Base-by-base conservation (phyloP, 768 basidiomycete species). In the Lentinus brumalis region DNA sequence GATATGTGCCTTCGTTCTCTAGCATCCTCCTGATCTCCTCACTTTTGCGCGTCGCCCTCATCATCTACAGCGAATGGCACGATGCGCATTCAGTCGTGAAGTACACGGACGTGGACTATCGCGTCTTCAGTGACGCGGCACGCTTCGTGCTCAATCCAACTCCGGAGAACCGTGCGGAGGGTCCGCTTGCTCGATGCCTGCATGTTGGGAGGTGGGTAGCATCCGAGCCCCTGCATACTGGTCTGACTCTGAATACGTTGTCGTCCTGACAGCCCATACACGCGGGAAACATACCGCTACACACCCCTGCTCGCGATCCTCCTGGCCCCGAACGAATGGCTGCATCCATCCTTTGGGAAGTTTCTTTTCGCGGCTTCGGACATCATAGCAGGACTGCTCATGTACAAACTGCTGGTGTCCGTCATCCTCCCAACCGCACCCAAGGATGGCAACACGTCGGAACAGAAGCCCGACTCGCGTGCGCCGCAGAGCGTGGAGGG, bases 91-190 rank as follows among this genome's bases (percentile, higher is more conserved):
- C 91, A 1, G 73, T 85, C 32, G 87, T 98, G 26, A 96, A 96
- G 74, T 99, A 98, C 71, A 98, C 97, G n/a, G 97, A 99, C 74
- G 82, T 98, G 65, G 97, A 99, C 75, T 98, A 98, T 74, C 83
- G 86, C 40, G 96, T 99, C 67, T 97, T 98, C 78, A 91, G 85
- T 49, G 96, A 98, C 73, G 97, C 97, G 4, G 87, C 94, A 1
- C 78, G 76, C 44, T 93, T 92, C 70, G 69, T 92, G 35, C 71
- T 85, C 30, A 35, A 65, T 26, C 69, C 70, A 7, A 42, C 61
- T n/a, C 75, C 70, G 32, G 73, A 64, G 30, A 89, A 88, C 67
- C 65, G 62, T 26, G 92, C 89, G 18, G 79, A 81, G 62, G 95
- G 94, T 10, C 80, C 84, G 31, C 66, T 89, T 46, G 77, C 76